These are phyloP conservation scores for Scheffersomyces cryptocercus DNA, from an alignment of 1,139 yeast species.

Conservation along the genomic window DNA sequence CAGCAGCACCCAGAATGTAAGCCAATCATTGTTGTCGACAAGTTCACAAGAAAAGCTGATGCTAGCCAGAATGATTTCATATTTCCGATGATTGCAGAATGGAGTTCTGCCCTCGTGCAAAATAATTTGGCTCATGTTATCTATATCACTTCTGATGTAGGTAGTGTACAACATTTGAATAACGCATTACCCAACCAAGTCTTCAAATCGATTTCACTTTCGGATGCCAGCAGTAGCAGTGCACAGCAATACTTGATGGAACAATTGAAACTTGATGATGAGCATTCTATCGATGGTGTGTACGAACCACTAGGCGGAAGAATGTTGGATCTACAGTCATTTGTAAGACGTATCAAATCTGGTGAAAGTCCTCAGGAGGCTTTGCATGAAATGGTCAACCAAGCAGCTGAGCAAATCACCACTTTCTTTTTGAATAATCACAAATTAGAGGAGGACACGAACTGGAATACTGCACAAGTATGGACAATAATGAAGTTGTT, in stretches of 20 bases:
- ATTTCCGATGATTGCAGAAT: conserved; percentile 78
- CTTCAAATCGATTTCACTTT: conserved; percentile 68
- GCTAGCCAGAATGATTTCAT: conserved; percentile 53
- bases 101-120: conserved; percentile 80
- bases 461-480: conserved; percentile 79
- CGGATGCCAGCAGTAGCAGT: conserved; percentile 77
- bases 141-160: conserved; percentile 81
- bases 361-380: conserved; percentile 86
- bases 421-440: conserved; percentile 69
- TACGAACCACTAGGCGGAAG: conserved; percentile 88
- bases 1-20: conserved; percentile 84
- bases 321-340: conserved; percentile 89
- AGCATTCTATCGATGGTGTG: conserved; percentile 49
- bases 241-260: conserved; percentile 71
- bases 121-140: conserved; percentile 88
- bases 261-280: conserved; percentile 45
- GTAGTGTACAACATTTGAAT: conserved; percentile 66
- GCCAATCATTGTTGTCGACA: conserved; percentile 83
- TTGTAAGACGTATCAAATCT: conserved; percentile 79
- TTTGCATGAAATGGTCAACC: conserved; percentile 72
- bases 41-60: conserved; percentile 54
- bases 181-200: conserved; percentile 84
- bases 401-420: conserved; percentile 84
- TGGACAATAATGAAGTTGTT: conserved; percentile 79
- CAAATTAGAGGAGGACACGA: conserved; percentile 24